phyloP scores from a whole-genome alignment of 805 yeast species.

The Saccharomycopsis amapae region DNA sequence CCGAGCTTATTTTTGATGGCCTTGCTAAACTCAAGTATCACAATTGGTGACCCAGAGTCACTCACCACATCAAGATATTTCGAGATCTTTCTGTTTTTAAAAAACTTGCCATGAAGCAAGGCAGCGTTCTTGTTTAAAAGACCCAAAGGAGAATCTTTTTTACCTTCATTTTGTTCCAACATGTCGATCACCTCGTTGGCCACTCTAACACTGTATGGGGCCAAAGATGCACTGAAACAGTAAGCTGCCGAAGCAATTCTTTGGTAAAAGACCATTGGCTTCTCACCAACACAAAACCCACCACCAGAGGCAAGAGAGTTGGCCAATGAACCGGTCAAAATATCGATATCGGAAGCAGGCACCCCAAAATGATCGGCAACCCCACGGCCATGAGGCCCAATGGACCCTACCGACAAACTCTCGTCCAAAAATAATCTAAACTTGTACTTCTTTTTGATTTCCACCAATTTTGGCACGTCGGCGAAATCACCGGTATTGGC shows the following conservation, averaged over 20 bases:
- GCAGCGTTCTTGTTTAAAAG: slow-evolving; percentile 36
- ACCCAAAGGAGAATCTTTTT: slow-evolving; percentile 31
- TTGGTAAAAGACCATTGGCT: slow-evolving; percentile 84
- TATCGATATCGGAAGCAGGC: slow-evolving; percentile 58
- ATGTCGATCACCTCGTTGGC: slow-evolving; percentile 47
- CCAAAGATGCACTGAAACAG: slow-evolving; percentile 90
- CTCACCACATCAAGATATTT: slow-evolving; percentile 48
- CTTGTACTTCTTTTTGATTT: slow-evolving; percentile 73
- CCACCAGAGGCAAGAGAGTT: slow-evolving; percentile 79
- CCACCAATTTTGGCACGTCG: slow-evolving; percentile 58
- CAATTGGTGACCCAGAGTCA: slow-evolving; percentile 51
- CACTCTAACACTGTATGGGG: slow-evolving; percentile 78
- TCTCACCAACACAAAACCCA: slow-evolving; percentile 86
- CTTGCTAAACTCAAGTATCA: slow-evolving; percentile 55
- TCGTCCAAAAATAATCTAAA: slow-evolving; percentile 87
- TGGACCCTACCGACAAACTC: slow-evolving; percentile 73
- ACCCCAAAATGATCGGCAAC: slow-evolving; percentile 65
- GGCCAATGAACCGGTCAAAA: slow-evolving; percentile 84
- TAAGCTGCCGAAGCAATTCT: slow-evolving; percentile 84
- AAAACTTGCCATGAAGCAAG: slow-evolving; percentile 35
- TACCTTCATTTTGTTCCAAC: slow-evolving; percentile 37
- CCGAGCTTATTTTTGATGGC: slow-evolving; percentile 37
- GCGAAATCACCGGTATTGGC: slow-evolving; percentile 77
- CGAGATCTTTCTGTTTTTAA: slow-evolving; percentile 31
- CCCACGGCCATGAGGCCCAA: slow-evolving; percentile 85